Evolutionary conservation across 176 grass and related monocot species (phyloP).

Genomic region (Guadua angustifolia): DNA sequence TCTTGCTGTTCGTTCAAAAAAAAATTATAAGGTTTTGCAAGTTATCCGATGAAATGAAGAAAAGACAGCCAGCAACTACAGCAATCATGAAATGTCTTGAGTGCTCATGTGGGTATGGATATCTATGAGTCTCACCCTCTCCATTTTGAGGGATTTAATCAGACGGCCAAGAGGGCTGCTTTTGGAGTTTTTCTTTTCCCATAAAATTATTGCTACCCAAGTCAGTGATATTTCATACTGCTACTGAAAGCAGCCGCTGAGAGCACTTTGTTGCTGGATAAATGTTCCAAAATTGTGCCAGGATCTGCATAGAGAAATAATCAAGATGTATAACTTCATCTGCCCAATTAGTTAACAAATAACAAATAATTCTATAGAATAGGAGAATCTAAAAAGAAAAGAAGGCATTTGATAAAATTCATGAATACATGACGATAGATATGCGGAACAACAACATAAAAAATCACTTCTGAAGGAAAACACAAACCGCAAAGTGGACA

Average conservation of each 20-base stretch:
- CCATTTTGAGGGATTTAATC: conserved; percentile 85
- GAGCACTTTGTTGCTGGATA: not conserved
- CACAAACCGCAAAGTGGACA: not conserved
- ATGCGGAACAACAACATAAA: conserved; percentile 20
- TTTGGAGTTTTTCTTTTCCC: conserved; percentile 49
- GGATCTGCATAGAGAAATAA: conserved; percentile 42
- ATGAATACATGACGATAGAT: not conserved
- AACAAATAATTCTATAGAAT: not conserved
- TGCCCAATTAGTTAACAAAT: not conserved
- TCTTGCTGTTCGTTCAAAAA: no score
- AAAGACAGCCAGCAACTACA: conserved; percentile 77
- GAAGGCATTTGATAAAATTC: not conserved
- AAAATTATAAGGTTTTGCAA: conserved; percentile 58
- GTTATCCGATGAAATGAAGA: conserved; percentile 94
- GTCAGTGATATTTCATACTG: conserved; percentile 40
- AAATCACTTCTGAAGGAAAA: conserved; percentile 17
- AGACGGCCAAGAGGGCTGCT: conserved; percentile 69
- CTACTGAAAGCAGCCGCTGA: not conserved
- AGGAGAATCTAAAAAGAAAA: not conserved
- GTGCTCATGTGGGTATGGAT: conserved; percentile 90
- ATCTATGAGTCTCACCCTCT: conserved; percentile 79
- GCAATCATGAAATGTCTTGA: conserved; percentile 87
- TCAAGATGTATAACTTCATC: conserved; percentile 11
- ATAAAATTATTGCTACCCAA: conserved; percentile 30
- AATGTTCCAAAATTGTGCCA: conserved; percentile 22